These are phyloP conservation scores for Candida saitoana DNA, from an alignment of 805 yeast genomes.

Conservation along the genomic window DNA sequence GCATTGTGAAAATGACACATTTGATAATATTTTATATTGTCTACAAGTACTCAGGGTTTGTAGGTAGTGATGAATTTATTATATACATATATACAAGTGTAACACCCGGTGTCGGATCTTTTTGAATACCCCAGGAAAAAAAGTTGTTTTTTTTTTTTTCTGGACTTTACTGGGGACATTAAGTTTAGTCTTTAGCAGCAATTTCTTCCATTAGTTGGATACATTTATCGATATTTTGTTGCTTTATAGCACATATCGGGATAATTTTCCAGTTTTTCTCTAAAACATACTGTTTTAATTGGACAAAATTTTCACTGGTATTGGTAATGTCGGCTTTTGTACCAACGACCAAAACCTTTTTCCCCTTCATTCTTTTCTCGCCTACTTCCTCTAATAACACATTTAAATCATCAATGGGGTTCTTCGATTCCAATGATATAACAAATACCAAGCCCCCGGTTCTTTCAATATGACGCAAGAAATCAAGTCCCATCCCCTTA, in stretches of 20 bases:
- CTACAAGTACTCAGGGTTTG: neutral
- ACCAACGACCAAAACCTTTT: constrained; percentile 72
- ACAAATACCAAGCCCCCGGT: constrained; percentile 89
- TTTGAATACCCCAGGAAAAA: too few species aligned
- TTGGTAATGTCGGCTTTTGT: constrained; percentile 86
- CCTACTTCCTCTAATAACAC: constrained; percentile 72
- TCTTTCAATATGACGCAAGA: constrained; percentile 87
- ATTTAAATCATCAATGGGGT: constrained; percentile 66
- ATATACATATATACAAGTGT: neutral
- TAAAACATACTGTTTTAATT: constrained; percentile 44
- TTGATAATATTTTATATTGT: neutral
- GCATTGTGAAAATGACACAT: neutral
- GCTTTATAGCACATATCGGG: constrained; percentile 78
- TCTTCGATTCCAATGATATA: constrained; percentile 61
- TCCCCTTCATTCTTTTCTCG: constrained; percentile 50
- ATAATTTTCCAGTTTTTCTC: constrained; percentile 59
- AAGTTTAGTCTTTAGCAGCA: constrained; percentile 30
- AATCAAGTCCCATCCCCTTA: constrained; percentile 91
- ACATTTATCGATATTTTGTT: constrained; percentile 68
- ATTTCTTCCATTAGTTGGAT: constrained; percentile 68
- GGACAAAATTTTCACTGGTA: constrained; percentile 44
- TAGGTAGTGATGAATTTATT: neutral
- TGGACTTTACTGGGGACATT: too few species aligned
- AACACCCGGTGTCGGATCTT: too few species aligned
- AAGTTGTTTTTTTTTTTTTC: too few species aligned